A percentile compares a stretch with the other conserved stretches of the same genome.
Evolutionary conservation across 306 rosid genomes (phyloP).

Genomic region (Begonia masoniana): DNA sequence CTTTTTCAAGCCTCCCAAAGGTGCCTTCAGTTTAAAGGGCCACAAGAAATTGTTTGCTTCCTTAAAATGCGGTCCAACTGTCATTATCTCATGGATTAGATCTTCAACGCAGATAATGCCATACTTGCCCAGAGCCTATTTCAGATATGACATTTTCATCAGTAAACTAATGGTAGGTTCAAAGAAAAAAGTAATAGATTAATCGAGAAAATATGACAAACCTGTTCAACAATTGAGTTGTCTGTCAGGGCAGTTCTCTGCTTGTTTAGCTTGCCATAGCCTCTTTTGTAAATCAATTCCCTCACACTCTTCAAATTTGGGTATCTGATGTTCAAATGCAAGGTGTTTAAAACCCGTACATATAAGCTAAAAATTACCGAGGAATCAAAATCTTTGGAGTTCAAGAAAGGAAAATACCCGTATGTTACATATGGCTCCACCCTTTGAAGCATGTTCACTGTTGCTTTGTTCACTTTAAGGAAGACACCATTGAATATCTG

Average conservation of each 20-base stretch:
- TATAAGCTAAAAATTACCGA: too few species aligned
- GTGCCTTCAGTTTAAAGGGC: slow-evolving; percentile 82
- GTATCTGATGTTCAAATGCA: slow-evolving; percentile 22
- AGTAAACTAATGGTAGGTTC: background rate
- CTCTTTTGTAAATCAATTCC: slow-evolving; percentile 70
- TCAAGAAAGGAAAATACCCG: slow-evolving; percentile 24
- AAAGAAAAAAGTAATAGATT: background rate
- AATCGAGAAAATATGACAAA: background rate
- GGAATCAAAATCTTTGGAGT: too few species aligned
- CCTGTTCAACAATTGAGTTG: slow-evolving; percentile 30
- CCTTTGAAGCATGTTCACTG: slow-evolving; percentile 59
- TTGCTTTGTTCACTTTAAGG: slow-evolving; percentile 77
- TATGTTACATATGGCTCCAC: slow-evolving; percentile 71
- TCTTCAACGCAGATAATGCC: slow-evolving; percentile 67
- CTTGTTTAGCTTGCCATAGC: slow-evolving; percentile 31
- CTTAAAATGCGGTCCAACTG: slow-evolving; percentile 73
- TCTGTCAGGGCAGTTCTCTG: slow-evolving; percentile 36
- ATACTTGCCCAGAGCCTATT: slow-evolving; percentile 58
- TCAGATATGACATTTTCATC: background rate
- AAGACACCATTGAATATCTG: slow-evolving; percentile 67
- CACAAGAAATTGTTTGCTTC: slow-evolving; percentile 71
- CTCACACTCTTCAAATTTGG: slow-evolving; percentile 70
- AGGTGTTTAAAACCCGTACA: too few species aligned
- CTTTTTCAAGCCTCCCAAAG: slow-evolving; percentile 64
- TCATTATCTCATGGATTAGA: slow-evolving; percentile 60